Conservation (phyloP, 1,284 basidiomycete genomes). For the Macrocybe sp. region DNA sequence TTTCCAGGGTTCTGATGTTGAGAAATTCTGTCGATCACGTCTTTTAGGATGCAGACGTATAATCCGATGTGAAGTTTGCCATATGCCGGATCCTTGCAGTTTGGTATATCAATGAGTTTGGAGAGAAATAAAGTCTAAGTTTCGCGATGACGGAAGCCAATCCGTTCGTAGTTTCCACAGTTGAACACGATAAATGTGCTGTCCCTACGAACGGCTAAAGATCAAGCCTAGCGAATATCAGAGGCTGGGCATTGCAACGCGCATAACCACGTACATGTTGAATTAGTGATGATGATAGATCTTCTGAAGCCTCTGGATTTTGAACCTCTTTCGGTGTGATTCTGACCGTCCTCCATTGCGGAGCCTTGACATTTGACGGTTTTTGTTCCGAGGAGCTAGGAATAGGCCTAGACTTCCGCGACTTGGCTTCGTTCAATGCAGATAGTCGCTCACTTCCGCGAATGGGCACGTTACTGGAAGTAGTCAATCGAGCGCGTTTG, state of each 20-base stretch:
- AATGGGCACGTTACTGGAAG: too few species aligned
- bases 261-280: slow-evolving; percentile 4
- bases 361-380: too few species aligned
- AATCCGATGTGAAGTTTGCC: neutral
- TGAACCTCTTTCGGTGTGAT: too few species aligned
- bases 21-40: neutral
- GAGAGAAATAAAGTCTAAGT: neutral
- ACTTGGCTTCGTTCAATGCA: too few species aligned
- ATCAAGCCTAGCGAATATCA: neutral
- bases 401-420: too few species aligned
- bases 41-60: neutral
- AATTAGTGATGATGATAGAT: neutral
- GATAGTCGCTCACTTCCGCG: too few species aligned
- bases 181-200: neutral
- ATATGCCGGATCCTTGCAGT: neutral
- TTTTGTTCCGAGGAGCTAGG: too few species aligned
- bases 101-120: neutral
- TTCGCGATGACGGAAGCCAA: neutral
- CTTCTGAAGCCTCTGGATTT: neutral
- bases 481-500: too few species aligned
- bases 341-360: too few species aligned
- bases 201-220: neutral
- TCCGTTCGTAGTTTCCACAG: neutral
- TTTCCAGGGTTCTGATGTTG: neutral
- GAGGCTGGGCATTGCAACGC: neutral